These are phyloP conservation scores for Diaporthe sp. DNA, from an alignment of 2,329 filamentous ascomycete genomes.

Conservation along the genomic window DNA sequence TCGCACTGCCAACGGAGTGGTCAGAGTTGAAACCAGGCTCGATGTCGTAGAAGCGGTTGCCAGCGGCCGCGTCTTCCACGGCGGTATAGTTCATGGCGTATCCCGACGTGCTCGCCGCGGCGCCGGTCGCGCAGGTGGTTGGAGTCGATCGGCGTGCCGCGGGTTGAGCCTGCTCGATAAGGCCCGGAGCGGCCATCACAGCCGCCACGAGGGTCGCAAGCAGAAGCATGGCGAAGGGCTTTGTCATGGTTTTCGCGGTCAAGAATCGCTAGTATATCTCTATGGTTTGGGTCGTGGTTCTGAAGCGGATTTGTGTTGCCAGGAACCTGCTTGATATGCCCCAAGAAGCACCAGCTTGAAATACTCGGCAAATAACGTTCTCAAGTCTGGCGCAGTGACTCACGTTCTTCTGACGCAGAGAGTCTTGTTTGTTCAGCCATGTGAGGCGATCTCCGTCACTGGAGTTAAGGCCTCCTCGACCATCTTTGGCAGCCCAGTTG, in stretches of 20 bases:
- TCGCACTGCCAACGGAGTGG: slow-evolving; percentile 37
- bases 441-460: slow-evolving; percentile 17
- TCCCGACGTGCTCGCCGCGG: slow-evolving; percentile 1
- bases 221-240: background rate
- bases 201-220: slow-evolving; percentile 3
- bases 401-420: no score
- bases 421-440: background rate
- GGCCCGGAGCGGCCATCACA: slow-evolving; percentile 4
- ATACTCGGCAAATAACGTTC: background rate
- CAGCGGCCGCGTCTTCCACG: slow-evolving; percentile 21
- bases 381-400: background rate
- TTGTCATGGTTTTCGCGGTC: background rate
- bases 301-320: background rate
- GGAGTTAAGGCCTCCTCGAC: background rate
- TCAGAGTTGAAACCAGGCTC: slow-evolving; percentile 27
- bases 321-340: background rate
- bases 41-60: slow-evolving; percentile 36
- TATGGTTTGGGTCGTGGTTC: background rate
- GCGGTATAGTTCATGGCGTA: slow-evolving; percentile 32
- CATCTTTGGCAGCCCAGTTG: background rate
- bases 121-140: slow-evolving; percentile 35
- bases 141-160: background rate
- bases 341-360: background rate
- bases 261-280: background rate
- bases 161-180: background rate